Conservation (phyloP, 169 alveolate species). For the Perkinsus marinus region DNA sequence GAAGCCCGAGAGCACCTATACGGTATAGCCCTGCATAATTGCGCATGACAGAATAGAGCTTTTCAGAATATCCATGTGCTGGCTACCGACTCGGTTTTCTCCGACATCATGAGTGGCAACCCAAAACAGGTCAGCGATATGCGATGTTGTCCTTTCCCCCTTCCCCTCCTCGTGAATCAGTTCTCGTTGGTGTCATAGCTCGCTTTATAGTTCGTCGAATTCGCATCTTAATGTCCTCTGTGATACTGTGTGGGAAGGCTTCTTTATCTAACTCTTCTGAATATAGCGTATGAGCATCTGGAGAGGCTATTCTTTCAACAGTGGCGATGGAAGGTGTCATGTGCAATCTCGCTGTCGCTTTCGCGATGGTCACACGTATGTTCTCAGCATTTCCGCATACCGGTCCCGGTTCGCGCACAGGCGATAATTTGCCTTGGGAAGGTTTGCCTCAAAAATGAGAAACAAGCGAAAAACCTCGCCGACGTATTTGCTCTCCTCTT, state of each 20-base stretch:
- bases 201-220: too few relatives aligned
- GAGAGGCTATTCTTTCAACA: too few relatives aligned
- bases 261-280: too few relatives aligned
- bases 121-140: not conserved
- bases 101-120: not conserved
- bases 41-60: not conserved
- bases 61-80: not conserved
- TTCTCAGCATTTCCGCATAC: not conserved
- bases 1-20: not conserved
- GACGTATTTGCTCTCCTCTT: not conserved
- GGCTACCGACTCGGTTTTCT: not conserved
- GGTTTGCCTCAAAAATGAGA: not conserved
- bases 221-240: too few relatives aligned
- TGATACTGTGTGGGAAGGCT: too few relatives aligned
- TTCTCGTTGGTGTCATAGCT: too few relatives aligned
- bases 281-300: too few relatives aligned
- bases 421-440: not conserved
- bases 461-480: not conserved
- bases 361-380: too few relatives aligned
- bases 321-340: too few relatives aligned
- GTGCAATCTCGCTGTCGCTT: too few relatives aligned
- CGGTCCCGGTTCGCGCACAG: slow-evolving; percentile 2
- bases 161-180: too few relatives aligned
- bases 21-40: not conserved
- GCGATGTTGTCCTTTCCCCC: too few relatives aligned